These are phyloP conservation scores for Bipolaris victoriae DNA, from an alignment of 2,329 filamentous ascomycete species.

Conservation along the genomic window DNA sequence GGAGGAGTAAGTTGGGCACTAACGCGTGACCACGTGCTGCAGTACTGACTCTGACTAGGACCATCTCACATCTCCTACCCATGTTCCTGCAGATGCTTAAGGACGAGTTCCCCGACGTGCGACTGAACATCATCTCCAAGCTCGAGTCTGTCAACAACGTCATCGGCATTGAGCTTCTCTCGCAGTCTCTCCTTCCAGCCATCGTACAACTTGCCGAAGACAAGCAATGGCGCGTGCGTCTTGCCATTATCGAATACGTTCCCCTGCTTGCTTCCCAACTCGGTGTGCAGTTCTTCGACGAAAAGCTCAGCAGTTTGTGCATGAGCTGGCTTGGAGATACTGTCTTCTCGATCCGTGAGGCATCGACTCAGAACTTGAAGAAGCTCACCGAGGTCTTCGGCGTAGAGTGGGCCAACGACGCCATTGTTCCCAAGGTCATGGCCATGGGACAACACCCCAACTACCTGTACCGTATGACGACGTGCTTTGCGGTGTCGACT, in stretches of 20 bases:
- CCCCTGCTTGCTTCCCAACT: slow-evolving; percentile 93
- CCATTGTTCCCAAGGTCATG: slow-evolving; percentile 98
- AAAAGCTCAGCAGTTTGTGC: slow-evolving; percentile 92
- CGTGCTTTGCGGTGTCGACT: slow-evolving; percentile 98
- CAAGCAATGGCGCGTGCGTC: slow-evolving; percentile 97
- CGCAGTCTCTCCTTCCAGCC: slow-evolving; percentile 92
- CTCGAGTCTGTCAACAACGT: slow-evolving; percentile 98
- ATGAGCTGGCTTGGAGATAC: slow-evolving; percentile 99
- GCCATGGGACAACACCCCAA: slow-evolving; percentile 98
- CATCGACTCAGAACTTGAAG: slow-evolving; percentile 95
- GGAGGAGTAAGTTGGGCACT: slow-evolving; percentile 75
- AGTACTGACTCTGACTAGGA: slow-evolving; percentile 60
- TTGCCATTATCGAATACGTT: slow-evolving; percentile 99
- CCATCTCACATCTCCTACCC: slow-evolving; percentile 92
- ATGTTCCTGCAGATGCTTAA: slow-evolving; percentile 99
- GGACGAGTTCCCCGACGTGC: slow-evolving; percentile 97
- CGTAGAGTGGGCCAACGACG: slow-evolving; percentile 94
- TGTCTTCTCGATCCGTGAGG: slow-evolving; percentile 97
- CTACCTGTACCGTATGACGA: slow-evolving; percentile 99
- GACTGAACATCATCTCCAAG: slow-evolving; percentile 99
- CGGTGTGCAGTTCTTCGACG: slow-evolving; percentile 96
- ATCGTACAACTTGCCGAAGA: slow-evolving; percentile 98
- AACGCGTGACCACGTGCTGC: slow-evolving; percentile 33
- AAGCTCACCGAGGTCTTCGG: slow-evolving; percentile 99
- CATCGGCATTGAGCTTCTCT: slow-evolving; percentile 95